These are phyloP conservation scores for Biscutella auriculata DNA, from an alignment of 441 rosid genomes.

Conservation along the genomic window DNA sequence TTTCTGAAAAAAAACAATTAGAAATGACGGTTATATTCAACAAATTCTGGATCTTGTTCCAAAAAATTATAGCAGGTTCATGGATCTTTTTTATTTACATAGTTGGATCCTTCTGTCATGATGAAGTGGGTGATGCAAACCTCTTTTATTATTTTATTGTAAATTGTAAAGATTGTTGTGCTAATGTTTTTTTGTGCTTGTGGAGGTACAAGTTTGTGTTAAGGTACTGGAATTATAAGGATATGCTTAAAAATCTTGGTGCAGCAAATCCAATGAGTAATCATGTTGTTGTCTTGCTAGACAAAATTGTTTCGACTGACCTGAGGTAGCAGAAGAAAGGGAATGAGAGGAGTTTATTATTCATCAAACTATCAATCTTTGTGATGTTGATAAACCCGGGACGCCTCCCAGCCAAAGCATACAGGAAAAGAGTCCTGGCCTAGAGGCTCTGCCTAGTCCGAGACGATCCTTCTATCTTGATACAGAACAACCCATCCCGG, in stretches of 20 bases:
- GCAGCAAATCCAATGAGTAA: slow-evolving; percentile 99
- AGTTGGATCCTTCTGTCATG: slow-evolving; percentile 94
- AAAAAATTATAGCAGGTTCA: too few species aligned
- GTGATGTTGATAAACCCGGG: slow-evolving; percentile 97
- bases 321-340: slow-evolving; percentile 57
- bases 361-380: slow-evolving; percentile 79
- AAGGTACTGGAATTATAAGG: slow-evolving; percentile 98
- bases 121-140: slow-evolving; percentile 50
- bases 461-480: too few species aligned
- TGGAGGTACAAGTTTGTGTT: neutral
- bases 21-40: too few species aligned
- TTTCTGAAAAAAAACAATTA: too few species aligned
- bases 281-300: slow-evolving; percentile 54
- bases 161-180: neutral
- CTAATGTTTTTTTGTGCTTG: neutral
- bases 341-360: slow-evolving; percentile 86
- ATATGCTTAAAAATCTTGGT: slow-evolving; percentile 75
- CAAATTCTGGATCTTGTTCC: too few species aligned
- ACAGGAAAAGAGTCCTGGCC: too few species aligned
- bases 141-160: neutral
- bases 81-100: too few species aligned
- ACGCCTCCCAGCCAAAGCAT: too few species aligned
- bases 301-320: slow-evolving; percentile 42
- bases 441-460: too few species aligned
- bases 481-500: too few species aligned